Percentiles rank a stretch among this genome's conserved stretches.
phyloP scores from a whole-genome alignment of 2,329 filamentous ascomycete species.

The Colletotrichum neosansevieriae region DNA sequence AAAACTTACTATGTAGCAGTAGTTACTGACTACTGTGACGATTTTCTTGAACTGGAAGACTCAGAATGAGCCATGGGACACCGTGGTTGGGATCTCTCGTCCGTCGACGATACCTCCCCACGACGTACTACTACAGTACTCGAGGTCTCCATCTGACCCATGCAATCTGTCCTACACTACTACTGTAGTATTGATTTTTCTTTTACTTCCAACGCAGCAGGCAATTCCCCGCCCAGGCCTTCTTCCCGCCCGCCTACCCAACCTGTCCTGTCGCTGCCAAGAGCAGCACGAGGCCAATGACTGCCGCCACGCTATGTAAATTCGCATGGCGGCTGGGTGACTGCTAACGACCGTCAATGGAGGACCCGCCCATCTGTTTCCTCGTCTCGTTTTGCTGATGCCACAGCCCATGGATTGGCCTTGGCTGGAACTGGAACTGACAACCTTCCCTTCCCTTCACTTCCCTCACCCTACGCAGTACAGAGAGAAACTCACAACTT shows the following conservation, averaged over 20 bases:
- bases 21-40: too few species aligned
- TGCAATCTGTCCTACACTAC: conserved; percentile 28
- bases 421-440: conserved; percentile 34
- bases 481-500: not conserved
- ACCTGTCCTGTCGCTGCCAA: conserved; percentile 12
- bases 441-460: conserved; percentile 4
- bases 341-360: conserved; percentile 12
- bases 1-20: too few species aligned
- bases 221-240: not conserved
- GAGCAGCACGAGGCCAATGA: conserved; percentile 23
- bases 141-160: conserved; percentile 13
- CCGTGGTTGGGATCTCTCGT: conserved; percentile 38
- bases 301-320: conserved; percentile 24
- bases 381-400: conserved; percentile 38
- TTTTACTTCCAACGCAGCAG: conserved; percentile 8
- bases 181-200: too few species aligned
- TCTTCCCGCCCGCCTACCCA: conserved; percentile 10
- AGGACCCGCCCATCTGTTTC: conserved; percentile 33
- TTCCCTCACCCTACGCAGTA: too few species aligned
- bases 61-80: too few species aligned
- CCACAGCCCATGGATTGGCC: conserved; percentile 27
- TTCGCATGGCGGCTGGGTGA: conserved; percentile 26
- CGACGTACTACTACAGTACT: conserved; percentile 11
- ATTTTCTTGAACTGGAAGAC: too few species aligned
- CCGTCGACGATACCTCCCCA: conserved; percentile 32